Evolutionary conservation across 2,329 filamentous ascomycete genomes (phyloP), one percentile per base, ranked within the genome.

Genomic region (Neopestalotiopsis sp.): DNA sequence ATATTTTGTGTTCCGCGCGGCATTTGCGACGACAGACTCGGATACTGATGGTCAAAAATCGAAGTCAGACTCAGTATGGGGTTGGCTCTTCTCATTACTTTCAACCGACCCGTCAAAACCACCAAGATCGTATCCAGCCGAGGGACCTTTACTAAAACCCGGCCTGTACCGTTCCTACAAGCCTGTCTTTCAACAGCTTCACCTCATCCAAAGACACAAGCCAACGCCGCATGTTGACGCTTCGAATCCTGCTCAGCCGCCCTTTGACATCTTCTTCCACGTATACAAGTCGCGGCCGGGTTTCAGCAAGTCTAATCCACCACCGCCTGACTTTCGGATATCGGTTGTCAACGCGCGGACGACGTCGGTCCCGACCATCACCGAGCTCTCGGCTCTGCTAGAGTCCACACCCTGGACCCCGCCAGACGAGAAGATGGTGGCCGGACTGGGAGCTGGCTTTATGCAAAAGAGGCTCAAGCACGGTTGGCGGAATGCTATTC

Each of bases 391-490:
- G 20, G 85, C 87, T 3, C 83, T 99, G 49, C 83, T 98, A 7
- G 90, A 91, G 69, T 91, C 90, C 49, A 91, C 92, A 5, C 94
- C 94, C 0, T 89, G 90, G 71, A 87, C 91, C 70, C 89, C 90
- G 1, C 91, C 88, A 78, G 58, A 77, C 70, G 77, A 78, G 61
- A 71, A 85, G 69, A 61, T 85, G 76, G 75, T 78, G 77, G 80
- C 13, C 80, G 81, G 7, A 80, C 87, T 71, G 24, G 65, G 64
- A 9, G 59, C 71, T 4, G 76, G 75, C 0, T 70, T 69, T 34
- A 80, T 95, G 72, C 96, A 97, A 77, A 88, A 91, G 75, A 90
- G 93, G 69, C 82, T 98, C 71, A 95, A 94, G 80, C 90, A 97
- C 75, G 96, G 94, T 1, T 90, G 92, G 78, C 88, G 94, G 72